phyloP scores from a whole-genome alignment of 495 filamentous ascomycete genomes.

The Penicillium parvum region DNA sequence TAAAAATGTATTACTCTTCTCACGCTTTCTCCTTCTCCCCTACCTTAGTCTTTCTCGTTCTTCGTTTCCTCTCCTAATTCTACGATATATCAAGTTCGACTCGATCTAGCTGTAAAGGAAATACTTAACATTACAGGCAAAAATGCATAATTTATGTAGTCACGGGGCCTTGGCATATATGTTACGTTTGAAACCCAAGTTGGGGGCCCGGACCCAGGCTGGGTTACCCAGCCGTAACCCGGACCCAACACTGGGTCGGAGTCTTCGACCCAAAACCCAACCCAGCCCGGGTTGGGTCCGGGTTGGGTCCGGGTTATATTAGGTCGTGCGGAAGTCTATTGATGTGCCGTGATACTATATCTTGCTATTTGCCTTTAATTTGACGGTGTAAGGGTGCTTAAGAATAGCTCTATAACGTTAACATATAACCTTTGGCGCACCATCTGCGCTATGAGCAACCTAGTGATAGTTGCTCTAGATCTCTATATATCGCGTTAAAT shows the following conservation, averaged over 20 bases:
- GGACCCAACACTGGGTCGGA: no score
- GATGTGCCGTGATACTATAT: constrained; percentile 1
- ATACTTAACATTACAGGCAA: no score
- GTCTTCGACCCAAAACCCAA: no score
- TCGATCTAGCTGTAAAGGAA: no score
- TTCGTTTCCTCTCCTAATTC: background rate
- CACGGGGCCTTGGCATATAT: background rate
- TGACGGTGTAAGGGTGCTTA: constrained; percentile 1
- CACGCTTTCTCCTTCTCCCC: no score
- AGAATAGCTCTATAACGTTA: constrained; percentile 1
- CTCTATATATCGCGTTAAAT: background rate
- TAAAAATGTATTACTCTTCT: no score
- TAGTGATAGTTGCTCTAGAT: constrained; percentile 3
- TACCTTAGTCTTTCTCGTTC: no score
- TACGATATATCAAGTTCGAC: background rate
- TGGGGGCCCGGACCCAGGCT: no score
- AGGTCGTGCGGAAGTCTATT: no score
- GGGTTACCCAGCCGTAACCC: no score
- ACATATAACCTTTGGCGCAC: constrained; percentile 8
- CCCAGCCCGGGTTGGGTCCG: no score
- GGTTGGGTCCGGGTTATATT: no score
- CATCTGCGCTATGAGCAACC: constrained; percentile 3
- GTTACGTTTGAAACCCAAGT: constrained; percentile 1
- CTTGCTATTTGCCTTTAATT: background rate
- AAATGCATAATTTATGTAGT: constrained; percentile 2